phyloP scores from a whole-genome alignment of 2,329 filamentous ascomycete species.

The Phialocephala sp. region DNA sequence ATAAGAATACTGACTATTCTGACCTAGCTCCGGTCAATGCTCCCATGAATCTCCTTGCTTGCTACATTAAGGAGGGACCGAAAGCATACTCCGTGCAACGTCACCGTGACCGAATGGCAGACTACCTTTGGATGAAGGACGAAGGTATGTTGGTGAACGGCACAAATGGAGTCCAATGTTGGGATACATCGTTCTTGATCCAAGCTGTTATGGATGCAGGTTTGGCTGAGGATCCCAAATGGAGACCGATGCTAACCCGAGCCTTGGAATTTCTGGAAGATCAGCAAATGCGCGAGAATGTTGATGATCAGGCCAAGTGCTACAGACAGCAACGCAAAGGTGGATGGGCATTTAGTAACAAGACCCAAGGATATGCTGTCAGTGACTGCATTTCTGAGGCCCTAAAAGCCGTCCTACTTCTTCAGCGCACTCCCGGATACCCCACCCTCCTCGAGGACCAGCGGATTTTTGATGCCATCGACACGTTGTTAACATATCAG shows the following conservation, averaged over 20 bases:
- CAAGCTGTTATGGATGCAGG: constrained; percentile 82
- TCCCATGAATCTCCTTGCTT: constrained; percentile 86
- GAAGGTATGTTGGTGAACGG: constrained; percentile 96
- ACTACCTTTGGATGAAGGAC: constrained; percentile 89
- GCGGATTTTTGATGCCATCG: constrained; percentile 84
- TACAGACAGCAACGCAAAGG: constrained; percentile 93
- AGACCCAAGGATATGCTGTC: constrained; percentile 90
- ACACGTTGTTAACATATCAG: constrained; percentile 90
- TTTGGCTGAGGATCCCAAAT: constrained; percentile 76
- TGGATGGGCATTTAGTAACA: constrained; percentile 95
- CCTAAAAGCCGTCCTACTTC: constrained; percentile 81
- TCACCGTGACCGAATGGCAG: constrained; percentile 81
- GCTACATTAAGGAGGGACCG: constrained; percentile 84
- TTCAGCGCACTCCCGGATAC: constrained; percentile 80
- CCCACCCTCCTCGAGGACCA: constrained; percentile 75
- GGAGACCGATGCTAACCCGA: constrained; percentile 81
- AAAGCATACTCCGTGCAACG: constrained; percentile 72
- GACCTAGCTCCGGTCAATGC: constrained; percentile 88
- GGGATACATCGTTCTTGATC: constrained; percentile 92
- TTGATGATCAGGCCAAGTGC: constrained; percentile 75
- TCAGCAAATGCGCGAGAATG: constrained; percentile 89
- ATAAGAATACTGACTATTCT: constrained; percentile 88
- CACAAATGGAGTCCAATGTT: constrained; percentile 96
- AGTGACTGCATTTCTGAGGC: constrained; percentile 94
- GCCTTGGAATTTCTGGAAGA: constrained; percentile 86